A percentile compares a stretch with the other conserved stretches of the same genome.
Evolutionary conservation across 768 basidiomycete species (phyloP).

Genomic region (Grammothele lineata): DNA sequence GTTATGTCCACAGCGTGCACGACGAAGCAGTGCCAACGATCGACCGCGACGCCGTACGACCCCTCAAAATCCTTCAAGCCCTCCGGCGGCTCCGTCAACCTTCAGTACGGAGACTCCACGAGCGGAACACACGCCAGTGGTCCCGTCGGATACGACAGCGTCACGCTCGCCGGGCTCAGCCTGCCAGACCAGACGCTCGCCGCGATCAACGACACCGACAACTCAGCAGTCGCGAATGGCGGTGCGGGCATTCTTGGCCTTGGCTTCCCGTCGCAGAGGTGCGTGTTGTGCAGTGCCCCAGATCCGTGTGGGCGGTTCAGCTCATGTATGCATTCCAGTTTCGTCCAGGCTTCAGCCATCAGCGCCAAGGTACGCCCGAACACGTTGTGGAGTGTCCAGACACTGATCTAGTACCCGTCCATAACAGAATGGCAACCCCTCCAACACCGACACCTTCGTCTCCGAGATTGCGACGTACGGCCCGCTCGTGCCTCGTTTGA

Average conservation of each 20-base stretch:
- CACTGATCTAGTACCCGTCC: background rate
- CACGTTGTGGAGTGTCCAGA: background rate
- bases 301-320: too few species aligned
- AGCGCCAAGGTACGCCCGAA: constrained; percentile 17
- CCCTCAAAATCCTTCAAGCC: constrained; percentile 40
- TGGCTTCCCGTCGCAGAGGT: constrained; percentile 77
- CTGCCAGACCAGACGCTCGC: constrained; percentile 56
- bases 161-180: constrained; percentile 50
- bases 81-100: constrained; percentile 39
- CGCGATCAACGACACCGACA: constrained; percentile 67
- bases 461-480: constrained; percentile 24
- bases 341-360: constrained; percentile 23
- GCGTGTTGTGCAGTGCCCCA: background rate
- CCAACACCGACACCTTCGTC: constrained; percentile 24
- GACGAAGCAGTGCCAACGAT: constrained; percentile 32
- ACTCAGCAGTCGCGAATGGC: constrained; percentile 53
- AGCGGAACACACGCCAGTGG: constrained; percentile 70
- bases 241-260: constrained; percentile 72
- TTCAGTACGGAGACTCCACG: constrained; percentile 67
- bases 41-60: constrained; percentile 42
- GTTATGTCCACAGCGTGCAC: constrained; percentile 57
- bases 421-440: constrained; percentile 1
- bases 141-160: constrained; percentile 55
- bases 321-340: constrained; percentile 5
- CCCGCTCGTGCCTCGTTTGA: constrained; percentile 32